Evolutionary conservation across 2,329 filamentous ascomycete species (phyloP), one percentile per base, ranked within the genome.

Genomic region (Botryotinia globosa): DNA sequence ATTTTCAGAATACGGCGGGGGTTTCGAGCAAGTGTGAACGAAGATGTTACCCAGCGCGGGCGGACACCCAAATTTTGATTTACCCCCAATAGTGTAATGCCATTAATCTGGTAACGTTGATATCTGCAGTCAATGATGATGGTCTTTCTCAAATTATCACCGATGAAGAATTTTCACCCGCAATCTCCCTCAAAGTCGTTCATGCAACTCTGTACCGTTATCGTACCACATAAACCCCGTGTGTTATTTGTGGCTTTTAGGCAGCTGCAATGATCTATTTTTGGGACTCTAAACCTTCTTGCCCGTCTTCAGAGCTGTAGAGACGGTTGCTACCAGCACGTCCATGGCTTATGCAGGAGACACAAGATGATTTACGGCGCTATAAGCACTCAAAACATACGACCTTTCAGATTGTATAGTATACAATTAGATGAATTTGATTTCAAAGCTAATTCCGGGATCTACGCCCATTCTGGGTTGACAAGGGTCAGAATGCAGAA

Each of bases 121-220:
- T 29, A 45, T 32, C 18, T n/a, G 14, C 34, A 37, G 9, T 37
- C 18, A 45, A 32, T 32, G 62, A 64, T 45, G n/a, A 45, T 12
- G 22, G 18, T 25, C 45, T 25, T 8, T 67, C 16, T 67, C 34
- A 39, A 39, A 32, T 66, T 51, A 66, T 66, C 32, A 29, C 32
- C 22, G 44, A 66, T n/a, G 44, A 66, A 8, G 32, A 14, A 4
- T 45, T 22, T 25, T 44, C n/a, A 20, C 22, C 14, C 2, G 32
- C 20, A 51, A 44, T 63, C 25, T 51, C 32, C 22, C 10, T 51
- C 12, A 16, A 39, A 51, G 22, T 25, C n/a, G 32, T 39, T 29
- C 45, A 39, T 67, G 64, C 12, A 67, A 54, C 45, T 67, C 45
- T 54, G 34, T 29, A 54, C 64, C 64, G 45, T 66, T 66, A 66